Percentiles rank a stretch among this genome's conserved stretches.
phyloP scores from a whole-genome alignment of 306 rosid genomes.

The Trifolium subterraneum region DNA sequence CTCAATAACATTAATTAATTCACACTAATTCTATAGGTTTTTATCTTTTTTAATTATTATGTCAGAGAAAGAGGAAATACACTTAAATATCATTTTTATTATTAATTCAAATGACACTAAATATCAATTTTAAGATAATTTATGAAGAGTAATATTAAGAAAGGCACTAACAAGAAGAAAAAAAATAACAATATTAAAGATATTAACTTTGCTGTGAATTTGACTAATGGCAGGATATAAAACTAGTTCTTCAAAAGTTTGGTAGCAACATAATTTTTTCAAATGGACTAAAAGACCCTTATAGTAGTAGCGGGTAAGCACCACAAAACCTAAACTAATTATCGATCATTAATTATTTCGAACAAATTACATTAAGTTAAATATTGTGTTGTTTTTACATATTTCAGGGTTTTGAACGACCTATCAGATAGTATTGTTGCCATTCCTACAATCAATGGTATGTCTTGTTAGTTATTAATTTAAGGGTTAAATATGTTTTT shows the following conservation, averaged over 20 bases:
- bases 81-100: too few species aligned
- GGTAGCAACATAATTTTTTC: conserved; percentile 78
- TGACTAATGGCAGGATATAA: conserved; percentile 54
- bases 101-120: too few species aligned
- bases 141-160: too few species aligned
- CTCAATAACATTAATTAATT: neutral
- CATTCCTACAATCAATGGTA: neutral
- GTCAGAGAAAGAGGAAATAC: neutral
- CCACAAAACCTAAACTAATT: neutral
- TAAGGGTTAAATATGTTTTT: too few species aligned
- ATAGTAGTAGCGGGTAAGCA: conserved; percentile 63
- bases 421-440: neutral
- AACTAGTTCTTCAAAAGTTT: conserved; percentile 55
- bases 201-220: neutral
- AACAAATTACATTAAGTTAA: neutral
- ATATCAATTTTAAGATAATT: too few species aligned
- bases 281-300: conserved; percentile 75
- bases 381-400: neutral
- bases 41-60: neutral
- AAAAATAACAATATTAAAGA: neutral
- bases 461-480: neutral
- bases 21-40: neutral
- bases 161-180: neutral
- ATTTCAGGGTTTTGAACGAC: neutral
- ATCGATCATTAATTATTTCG: neutral